Conservation (phyloP, 306 rosid genomes). For the Cucumis hystrix region DNA sequence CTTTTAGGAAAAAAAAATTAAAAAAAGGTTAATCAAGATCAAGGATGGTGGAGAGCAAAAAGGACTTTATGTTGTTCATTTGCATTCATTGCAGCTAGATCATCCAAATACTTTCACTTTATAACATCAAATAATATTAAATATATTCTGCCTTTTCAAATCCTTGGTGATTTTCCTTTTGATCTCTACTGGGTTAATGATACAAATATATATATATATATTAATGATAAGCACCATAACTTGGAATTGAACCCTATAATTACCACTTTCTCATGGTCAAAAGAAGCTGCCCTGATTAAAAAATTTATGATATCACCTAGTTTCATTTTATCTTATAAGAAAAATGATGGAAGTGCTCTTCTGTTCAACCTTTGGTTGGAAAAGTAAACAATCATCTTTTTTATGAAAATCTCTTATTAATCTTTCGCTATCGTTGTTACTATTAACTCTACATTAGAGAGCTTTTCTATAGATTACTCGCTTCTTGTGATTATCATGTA, state of each 20-base stretch:
- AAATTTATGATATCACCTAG: background rate
- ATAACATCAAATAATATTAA: background rate
- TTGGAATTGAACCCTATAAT: background rate
- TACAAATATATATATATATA: background rate
- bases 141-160: background rate
- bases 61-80: slow-evolving; percentile 9
- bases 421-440: too few relatives aligned
- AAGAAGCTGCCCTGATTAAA: background rate
- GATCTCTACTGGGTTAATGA: background rate
- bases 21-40: background rate
- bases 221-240: background rate
- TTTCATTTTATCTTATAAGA: background rate
- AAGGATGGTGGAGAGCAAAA: background rate
- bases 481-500: too few relatives aligned
- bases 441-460: too few relatives aligned
- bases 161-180: background rate
- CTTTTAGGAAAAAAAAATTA: background rate
- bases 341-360: too few relatives aligned
- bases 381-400: too few relatives aligned
- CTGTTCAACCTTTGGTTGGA: too few relatives aligned
- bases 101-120: background rate
- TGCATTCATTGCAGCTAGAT: slow-evolving; percentile 1
- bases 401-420: too few relatives aligned
- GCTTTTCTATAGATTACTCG: too few relatives aligned
- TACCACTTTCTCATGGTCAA: slow-evolving; percentile 3